Evolutionary conservation across 805 yeast species (phyloP).

Genomic region (Candida sonorensis): DNA sequence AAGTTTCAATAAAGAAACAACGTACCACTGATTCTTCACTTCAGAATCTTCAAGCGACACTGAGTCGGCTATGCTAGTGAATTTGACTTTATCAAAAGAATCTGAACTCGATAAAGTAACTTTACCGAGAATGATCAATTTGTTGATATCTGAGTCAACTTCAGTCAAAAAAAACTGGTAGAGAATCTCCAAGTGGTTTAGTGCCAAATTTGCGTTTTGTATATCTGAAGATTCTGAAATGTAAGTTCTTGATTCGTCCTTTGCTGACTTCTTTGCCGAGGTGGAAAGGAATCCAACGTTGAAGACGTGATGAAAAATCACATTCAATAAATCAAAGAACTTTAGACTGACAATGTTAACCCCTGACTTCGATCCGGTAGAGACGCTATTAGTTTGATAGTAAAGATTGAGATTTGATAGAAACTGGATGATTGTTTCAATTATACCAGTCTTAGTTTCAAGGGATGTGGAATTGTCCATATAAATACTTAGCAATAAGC

Average conservation of each 20-base stretch:
- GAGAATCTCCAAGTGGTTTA: slow-evolving; percentile 24
- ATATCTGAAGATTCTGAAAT: slow-evolving; percentile 7
- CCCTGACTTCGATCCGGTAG: slow-evolving; percentile 17
- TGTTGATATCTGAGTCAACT: slow-evolving; percentile 28
- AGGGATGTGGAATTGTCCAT: slow-evolving; percentile 9
- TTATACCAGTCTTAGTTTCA: slow-evolving; percentile 18
- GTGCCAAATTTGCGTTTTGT: slow-evolving; percentile 15
- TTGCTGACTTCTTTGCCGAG: slow-evolving; percentile 9
- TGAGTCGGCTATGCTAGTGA: slow-evolving; percentile 15
- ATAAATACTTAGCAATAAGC: slow-evolving; percentile 16
- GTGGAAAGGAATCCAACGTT: slow-evolving; percentile 9
- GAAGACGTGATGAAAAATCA: slow-evolving; percentile 19
- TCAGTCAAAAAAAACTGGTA: slow-evolving; percentile 24
- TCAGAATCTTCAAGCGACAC: slow-evolving; percentile 7
- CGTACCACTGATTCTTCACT: slow-evolving; percentile 20
- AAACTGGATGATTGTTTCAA: slow-evolving; percentile 26
- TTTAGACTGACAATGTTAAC: slow-evolving; percentile 25
- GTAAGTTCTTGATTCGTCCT: slow-evolving; percentile 10
- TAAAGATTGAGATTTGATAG: slow-evolving; percentile 25
- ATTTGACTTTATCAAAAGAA: slow-evolving; percentile 6
- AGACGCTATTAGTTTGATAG: slow-evolving; percentile 22
- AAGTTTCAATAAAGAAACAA: slow-evolving; percentile 21
- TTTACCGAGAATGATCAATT: slow-evolving; percentile 25
- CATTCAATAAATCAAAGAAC: slow-evolving; percentile 21
- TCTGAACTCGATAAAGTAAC: slow-evolving; percentile 15